phyloP scores from a whole-genome alignment of 2,329 filamentous ascomycete species.

The Metarhizium humberi region DNA sequence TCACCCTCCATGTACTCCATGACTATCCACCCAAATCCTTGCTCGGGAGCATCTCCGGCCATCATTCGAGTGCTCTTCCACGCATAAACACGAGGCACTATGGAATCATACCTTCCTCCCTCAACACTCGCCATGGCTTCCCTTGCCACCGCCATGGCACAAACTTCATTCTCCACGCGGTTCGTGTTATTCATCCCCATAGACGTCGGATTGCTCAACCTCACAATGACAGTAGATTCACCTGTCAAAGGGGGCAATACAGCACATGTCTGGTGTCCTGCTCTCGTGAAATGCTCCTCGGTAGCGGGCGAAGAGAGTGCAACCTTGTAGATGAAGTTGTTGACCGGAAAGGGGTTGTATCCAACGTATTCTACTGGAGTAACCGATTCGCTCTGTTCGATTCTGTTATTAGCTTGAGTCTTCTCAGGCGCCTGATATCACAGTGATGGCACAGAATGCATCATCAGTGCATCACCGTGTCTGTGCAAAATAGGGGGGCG shows the following conservation, averaged over 20 bases:
- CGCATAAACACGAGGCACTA: not conserved
- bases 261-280: not conserved
- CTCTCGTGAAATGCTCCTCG: not conserved
- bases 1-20: no score
- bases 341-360: slow-evolving; percentile 4
- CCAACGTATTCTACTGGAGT: not conserved
- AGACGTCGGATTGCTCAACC: slow-evolving; percentile 8
- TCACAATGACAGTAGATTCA: slow-evolving; percentile 6
- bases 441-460: no score
- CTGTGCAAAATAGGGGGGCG: not conserved
- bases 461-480: not conserved
- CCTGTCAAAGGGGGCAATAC: not conserved
- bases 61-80: no score
- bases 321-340: slow-evolving; percentile 14
- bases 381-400: not conserved
- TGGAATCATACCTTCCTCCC: slow-evolving; percentile 14
- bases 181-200: slow-evolving; percentile 7
- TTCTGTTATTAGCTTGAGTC: not conserved
- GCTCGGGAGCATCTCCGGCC: no score
- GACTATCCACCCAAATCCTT: no score
- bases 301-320: slow-evolving; percentile 2
- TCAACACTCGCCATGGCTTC: not conserved
- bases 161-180: slow-evolving; percentile 19
- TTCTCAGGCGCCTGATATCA: no score
- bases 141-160: slow-evolving; percentile 5